Evolutionary conservation across 2,329 filamentous ascomycete genomes (phyloP).

Genomic region (Calonectria henricotiae): DNA sequence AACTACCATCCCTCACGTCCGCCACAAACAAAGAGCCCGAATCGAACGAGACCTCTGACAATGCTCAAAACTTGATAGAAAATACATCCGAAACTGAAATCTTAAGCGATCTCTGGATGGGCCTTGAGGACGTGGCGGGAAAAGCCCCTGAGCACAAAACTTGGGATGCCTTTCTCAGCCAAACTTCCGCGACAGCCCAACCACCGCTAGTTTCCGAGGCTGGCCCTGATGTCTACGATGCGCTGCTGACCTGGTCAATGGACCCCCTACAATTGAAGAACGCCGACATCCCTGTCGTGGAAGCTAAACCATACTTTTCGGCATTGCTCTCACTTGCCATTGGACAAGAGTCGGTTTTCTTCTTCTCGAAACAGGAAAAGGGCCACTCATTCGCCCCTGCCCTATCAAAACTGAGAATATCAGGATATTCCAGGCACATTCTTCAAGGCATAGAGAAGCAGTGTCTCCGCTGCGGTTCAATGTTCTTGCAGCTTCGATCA

Average conservation of each 20-base stretch:
- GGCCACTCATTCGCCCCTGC: conserved; percentile 69
- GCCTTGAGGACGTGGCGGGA: conserved; percentile 55
- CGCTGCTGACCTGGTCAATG: conserved; percentile 65
- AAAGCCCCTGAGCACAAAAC: conserved; percentile 69
- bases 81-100: conserved; percentile 34
- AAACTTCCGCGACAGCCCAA: conserved; percentile 56
- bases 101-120: conserved; percentile 64
- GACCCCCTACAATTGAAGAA: conserved; percentile 62
- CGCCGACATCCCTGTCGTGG: conserved; percentile 62
- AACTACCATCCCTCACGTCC: conserved; percentile 42
- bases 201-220: conserved; percentile 79
- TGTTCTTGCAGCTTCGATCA: conserved; percentile 63
- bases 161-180: conserved; percentile 79
- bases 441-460: conserved; percentile 65
- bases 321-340: conserved; percentile 79
- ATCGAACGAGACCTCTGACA: conserved; percentile 29
- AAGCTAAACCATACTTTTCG: conserved; percentile 66
- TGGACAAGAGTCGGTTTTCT: conserved; percentile 82
- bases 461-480: conserved; percentile 67
- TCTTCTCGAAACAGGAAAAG: conserved; percentile 76
- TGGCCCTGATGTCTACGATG: conserved; percentile 77
- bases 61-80: conserved; percentile 28
- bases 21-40: conserved; percentile 30
- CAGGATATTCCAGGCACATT: conserved; percentile 70
- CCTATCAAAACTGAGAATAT: conserved; percentile 66